These are phyloP conservation scores for Pseudogymnoascus sp. DNA, from an alignment of 2,329 filamentous ascomycete species.

Conservation along the genomic window DNA sequence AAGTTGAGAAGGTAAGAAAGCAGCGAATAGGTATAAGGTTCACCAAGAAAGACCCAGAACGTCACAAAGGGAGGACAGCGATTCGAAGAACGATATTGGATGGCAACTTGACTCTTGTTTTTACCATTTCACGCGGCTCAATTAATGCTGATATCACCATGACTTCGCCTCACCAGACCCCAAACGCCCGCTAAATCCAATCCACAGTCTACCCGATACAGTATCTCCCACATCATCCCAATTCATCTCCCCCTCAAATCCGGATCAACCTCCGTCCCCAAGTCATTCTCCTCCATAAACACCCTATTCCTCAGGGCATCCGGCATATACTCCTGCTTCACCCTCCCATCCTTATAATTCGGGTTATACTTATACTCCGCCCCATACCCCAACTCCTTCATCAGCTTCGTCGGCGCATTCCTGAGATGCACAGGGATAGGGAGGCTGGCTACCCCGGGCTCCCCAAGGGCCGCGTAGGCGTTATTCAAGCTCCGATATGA, in stretches of 20 bases:
- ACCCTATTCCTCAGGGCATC: conserved; percentile 58
- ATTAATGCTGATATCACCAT: background rate
- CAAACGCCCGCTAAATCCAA: background rate
- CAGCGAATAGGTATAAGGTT: background rate
- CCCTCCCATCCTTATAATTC: conserved; percentile 72
- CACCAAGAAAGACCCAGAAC: background rate
- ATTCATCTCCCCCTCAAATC: conserved; percentile 25
- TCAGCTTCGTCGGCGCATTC: conserved; percentile 84
- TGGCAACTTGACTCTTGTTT: background rate
- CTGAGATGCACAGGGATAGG: conserved; percentile 81
- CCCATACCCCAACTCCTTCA: conserved; percentile 89
- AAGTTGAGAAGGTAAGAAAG: background rate
- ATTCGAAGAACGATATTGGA: background rate
- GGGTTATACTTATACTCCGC: conserved; percentile 96
- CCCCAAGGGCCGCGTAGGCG: conserved; percentile 67
- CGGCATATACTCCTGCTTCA: conserved; percentile 86
- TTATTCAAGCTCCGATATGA: conserved; percentile 77
- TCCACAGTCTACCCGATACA: background rate
- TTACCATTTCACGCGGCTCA: background rate
- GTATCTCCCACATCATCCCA: background rate
- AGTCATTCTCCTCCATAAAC: conserved; percentile 73
- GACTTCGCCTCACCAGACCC: background rate
- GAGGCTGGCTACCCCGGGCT: conserved; percentile 74
- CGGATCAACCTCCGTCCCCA: conserved; percentile 71
- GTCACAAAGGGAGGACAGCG: background rate